Base-by-base conservation (phyloP, 2,329 filamentous ascomycete species). In the Phialocephala sp. region DNA sequence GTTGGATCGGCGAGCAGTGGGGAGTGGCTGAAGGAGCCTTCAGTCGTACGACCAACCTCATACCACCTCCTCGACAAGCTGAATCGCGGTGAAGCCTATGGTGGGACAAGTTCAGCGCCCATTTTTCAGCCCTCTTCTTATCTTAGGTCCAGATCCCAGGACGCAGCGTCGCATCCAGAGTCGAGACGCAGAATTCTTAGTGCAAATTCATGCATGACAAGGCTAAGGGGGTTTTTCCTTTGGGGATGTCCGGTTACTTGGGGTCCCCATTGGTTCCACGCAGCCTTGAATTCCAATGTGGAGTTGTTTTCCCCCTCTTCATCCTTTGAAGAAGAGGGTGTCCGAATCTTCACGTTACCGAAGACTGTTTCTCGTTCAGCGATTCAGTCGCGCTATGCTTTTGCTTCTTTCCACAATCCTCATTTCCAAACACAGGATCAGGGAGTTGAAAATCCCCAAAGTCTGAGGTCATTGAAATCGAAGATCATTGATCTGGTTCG, bases 51-150 rank as follows among this genome's bases (percentile, higher is more conserved):
- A 8, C 11, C 9, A 20, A n/a, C 43, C 43, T 45, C 15, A 45
- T 14, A 45, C 43, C 43, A 45, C 22, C 18, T 27, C 14, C 24
- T 54, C 8, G 20, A 32, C 12, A 18, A 22, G n/a, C 45, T 50
- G 22, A 50, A 24, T 6, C 11, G n/a, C 22, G 18, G 11, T 35
- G 12, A 54, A 54, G 32, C 55, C 55, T 57, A 57, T 57, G 15
- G 55, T 32, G 35, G 55, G 32, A 37, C 55, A 24, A 32, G 11
- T 15, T 36, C 32, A 57, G 55, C 55, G 55, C 55, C 55, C 55
- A 41, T 35, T 39, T 39, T 57, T 57, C 55, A 57, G 55, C 35
- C 55, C 35, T 57, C 35, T 57, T 57, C 35, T 37, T 55, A 55
- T 37, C 52, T 35, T 50, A 35, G 52, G 52, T 55, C 50, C 52